These are phyloP conservation scores for Syzygium aqueum DNA, from an alignment of 345 rosid genomes.

Conservation along the genomic window DNA sequence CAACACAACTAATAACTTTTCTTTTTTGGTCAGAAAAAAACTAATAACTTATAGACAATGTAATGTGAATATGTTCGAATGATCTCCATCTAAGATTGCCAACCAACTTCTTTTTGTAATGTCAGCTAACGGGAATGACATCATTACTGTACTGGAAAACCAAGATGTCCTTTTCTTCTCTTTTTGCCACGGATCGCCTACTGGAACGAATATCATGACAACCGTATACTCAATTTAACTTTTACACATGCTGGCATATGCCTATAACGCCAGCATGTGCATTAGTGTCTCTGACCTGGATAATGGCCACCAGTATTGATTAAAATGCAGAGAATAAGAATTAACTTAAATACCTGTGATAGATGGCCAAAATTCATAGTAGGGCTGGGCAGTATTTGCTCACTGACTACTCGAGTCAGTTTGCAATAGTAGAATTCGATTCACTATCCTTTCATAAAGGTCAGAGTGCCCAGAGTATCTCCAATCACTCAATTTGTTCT, in stretches of 20 bases:
- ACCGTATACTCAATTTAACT: neutral
- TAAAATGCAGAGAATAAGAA: neutral
- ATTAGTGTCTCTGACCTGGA: neutral
- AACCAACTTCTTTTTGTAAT: neutral
- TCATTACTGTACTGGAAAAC: neutral
- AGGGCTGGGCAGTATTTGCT: neutral
- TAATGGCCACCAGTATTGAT: neutral
- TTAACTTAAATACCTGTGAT: neutral
- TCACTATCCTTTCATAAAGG: neutral
- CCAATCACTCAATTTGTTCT: neutral
- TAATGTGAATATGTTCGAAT: neutral
- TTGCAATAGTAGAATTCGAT: neutral
- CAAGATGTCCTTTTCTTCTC: neutral
- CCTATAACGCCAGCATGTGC: neutral
- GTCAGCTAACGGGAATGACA: neutral
- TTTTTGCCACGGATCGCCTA: neutral
- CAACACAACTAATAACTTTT: neutral
- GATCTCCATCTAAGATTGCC: neutral
- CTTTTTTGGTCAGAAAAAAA: no score
- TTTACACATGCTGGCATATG: neutral
- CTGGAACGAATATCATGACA: neutral
- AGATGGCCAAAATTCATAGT: neutral
- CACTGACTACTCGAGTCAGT: neutral
- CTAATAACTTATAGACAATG: neutral
- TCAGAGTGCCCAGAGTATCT: neutral